Evolutionary conservation across 2,329 filamentous ascomycete species (phyloP).

Genomic region (Dothiorella sarmentorum): DNA sequence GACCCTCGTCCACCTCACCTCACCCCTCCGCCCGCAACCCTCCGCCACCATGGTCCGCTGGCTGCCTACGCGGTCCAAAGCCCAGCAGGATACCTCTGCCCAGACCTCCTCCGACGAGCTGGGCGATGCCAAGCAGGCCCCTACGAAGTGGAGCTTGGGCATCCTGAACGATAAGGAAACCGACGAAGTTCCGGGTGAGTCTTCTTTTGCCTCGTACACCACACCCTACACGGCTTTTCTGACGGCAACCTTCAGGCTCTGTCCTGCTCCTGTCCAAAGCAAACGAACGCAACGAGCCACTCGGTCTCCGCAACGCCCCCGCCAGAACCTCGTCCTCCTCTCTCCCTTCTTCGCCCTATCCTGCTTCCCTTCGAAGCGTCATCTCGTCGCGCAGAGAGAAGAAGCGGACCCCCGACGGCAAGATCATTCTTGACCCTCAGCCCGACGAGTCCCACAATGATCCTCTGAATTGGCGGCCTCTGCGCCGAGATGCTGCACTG

Average conservation of each 20-base stretch:
- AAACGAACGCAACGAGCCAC: conserved; percentile 59
- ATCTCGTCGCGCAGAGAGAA: conserved; percentile 38
- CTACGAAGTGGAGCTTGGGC: conserved; percentile 60
- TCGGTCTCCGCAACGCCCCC: conserved; percentile 62
- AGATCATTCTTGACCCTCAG: conserved; percentile 85
- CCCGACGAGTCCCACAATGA: conserved; percentile 89
- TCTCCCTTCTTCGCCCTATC: conserved; percentile 44
- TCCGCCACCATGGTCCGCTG: conserved; percentile 13
- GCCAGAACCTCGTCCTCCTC: conserved; percentile 56
- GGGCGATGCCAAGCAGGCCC: background rate
- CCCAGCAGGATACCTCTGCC: background rate
- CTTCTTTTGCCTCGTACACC: too few relatives aligned
- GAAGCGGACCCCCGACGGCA: conserved; percentile 77
- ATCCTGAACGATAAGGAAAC: conserved; percentile 78
- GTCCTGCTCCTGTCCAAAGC: conserved; percentile 56
- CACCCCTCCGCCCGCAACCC: background rate
- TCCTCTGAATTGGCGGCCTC: conserved; percentile 84
- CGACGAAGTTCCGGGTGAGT: conserved; percentile 79
- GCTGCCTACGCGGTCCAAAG: background rate
- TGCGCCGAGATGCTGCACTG: conserved; percentile 76
- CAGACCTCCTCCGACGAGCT: background rate
- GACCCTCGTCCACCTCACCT: background rate
- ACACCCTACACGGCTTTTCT: too few relatives aligned
- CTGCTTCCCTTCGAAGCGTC: conserved; percentile 21
- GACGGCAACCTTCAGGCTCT: conserved; percentile 46